Evolutionary conservation across 106 monocot species (phyloP), one percentile per base, ranked within the genome.

Genomic region (Apostasia shenzhenica): DNA sequence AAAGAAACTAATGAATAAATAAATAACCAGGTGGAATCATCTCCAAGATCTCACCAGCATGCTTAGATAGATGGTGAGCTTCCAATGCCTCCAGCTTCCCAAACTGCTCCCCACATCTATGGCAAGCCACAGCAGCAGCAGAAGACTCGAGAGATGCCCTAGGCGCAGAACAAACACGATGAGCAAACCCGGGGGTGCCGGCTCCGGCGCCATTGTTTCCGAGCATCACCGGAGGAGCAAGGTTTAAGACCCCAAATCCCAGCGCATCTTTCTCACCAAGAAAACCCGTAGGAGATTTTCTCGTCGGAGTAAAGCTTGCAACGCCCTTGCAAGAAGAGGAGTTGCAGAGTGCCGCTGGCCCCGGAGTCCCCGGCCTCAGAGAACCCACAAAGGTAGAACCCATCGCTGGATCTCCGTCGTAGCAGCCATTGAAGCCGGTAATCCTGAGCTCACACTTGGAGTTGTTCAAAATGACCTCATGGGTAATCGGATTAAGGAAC

Each of bases 81-180:
- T 97, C 95, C 74, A 97, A 68, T 8, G 67, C 77, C 48, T 89
- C 86, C 86, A 84, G 77, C 72, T 89, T 92, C n/a, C 63, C 59
- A 70, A 97, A 97, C 76, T 81, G 82, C 75, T 97, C 95, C 38
- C 92, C 89, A 75, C 95, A 97, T 54, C 77, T 82, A 68, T 86
- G 91, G 70, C 95, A 95, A 48, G 76, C 77, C 38, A 89, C 72
- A 10, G 11, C 11, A 54, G 71, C 46, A 61, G 66, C 48, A 11
- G 67, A 44, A 56, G 54, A 14, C 9, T 54, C 69, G 45, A 10
- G 40, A 59, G 55, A 57, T 39, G 38, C 64, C 14, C 64, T 45
- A 1, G 49, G 51, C 5, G 38, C 40, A 38, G 64, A 65, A 5
- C 49, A 59, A 49, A 41, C 71, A 45, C 13, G 62, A 63, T 63